phyloP scores from a whole-genome alignment of 306 rosid genomes.

The Vicia sativa region DNA sequence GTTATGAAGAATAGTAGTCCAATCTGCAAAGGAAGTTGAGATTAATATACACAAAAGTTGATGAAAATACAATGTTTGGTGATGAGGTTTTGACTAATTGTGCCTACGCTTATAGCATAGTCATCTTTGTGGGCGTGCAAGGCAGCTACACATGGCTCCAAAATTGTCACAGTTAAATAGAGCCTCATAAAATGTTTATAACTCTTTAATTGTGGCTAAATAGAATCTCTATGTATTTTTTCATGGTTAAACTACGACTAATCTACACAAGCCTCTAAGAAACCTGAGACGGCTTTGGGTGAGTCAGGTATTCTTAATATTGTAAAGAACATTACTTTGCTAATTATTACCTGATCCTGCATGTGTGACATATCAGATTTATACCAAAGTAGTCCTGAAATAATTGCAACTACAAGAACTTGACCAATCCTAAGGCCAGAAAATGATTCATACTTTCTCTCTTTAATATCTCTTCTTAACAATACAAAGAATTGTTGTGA shows the following conservation, averaged over 20 bases:
- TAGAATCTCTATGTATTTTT: no score
- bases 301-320: no score
- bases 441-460: slow-evolving; percentile 61
- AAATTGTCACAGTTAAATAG: no score
- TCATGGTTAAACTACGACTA: no score
- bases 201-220: no score
- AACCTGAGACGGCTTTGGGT: no score
- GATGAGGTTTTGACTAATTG: neutral
- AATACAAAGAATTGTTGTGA: slow-evolving; percentile 64
- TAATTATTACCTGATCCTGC: slow-evolving; percentile 64
- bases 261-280: no score
- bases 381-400: slow-evolving; percentile 73
- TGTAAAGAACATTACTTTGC: neutral
- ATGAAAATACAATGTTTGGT: neutral
- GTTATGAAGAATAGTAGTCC: slow-evolving; percentile 55
- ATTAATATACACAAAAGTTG: neutral
- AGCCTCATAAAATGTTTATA: no score
- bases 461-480: slow-evolving; percentile 69
- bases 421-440: slow-evolving; percentile 55
- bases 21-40: slow-evolving; percentile 45
- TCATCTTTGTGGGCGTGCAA: no score
- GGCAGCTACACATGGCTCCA: no score
- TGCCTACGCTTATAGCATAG: no score
- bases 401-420: slow-evolving; percentile 52
- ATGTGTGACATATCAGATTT: slow-evolving; percentile 53